Evolutionary conservation across 2,329 filamentous ascomycete genomes (phyloP), one percentile per base, ranked within the genome.

Genomic region (Alternaria longipes): DNA sequence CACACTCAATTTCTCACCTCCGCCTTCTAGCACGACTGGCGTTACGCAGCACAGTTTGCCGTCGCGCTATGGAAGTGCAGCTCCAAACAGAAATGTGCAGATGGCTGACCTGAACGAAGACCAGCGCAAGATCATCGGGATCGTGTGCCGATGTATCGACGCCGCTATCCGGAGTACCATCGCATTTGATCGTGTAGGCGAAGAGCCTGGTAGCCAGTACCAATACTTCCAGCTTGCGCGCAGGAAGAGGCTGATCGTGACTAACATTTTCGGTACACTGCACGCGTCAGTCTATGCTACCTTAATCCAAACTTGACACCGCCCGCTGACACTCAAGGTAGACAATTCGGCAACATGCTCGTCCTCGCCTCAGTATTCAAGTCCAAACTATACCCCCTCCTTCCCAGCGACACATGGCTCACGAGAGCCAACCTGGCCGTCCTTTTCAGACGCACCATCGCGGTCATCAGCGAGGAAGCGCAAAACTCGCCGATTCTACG

Each of bases 281-380:
- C 94, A 97, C 84, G 65, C 63, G 62, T 63, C 63, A 69, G 78
- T 70, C 73, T 16, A 7, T 18, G 12, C 22, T n/a, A 46, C 14
- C 30, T 12, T 14, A 3, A 12, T 8, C 9, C 28, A 28, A 28
- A 4, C 36, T 34, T 32, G 38, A 18, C 28, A 24, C 22, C 45
- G 14, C 41, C 32, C 51, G 42, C 59, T 71, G 62, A 70, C 55
- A 34, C 22, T n/a, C 22, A 22, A 60, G 49, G 5, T 16, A 97
- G 94, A 6, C 95, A 99, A 92, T 99, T 96, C 83, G 94, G 95
- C 60, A 98, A 98, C 76, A 87, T 97, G 73, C 84, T 98, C 51
- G 92, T 96, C n/a, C 86, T 99, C 3, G 89, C 92, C 26, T 93
- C 94, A 1, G 91, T 90, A 3, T 94, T 89, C 78, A 86, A 85